Percentiles rank a stretch among this genome's conserved stretches.
phyloP scores from a whole-genome alignment of 805 yeast genomes.

The Nakazawaea wickerhamii region DNA sequence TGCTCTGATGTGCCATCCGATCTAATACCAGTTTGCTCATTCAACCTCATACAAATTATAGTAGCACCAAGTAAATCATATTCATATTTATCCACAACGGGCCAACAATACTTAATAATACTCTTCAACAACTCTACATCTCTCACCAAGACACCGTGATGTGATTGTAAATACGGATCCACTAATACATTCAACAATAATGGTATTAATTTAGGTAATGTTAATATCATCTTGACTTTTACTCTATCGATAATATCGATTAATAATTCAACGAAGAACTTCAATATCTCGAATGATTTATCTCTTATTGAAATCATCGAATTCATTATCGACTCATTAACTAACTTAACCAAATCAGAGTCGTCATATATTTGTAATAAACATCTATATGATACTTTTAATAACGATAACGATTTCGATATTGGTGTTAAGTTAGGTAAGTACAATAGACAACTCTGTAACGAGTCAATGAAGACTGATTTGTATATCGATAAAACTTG shows the following conservation, averaged over 20 bases:
- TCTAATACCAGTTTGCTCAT: no score
- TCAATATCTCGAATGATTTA: conserved; percentile 8
- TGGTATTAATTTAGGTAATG: conserved; percentile 1
- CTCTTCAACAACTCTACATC: not conserved
- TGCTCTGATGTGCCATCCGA: no score
- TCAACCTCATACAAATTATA: no score
- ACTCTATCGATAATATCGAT: not conserved
- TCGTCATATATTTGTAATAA: not conserved
- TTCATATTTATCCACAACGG: conserved; percentile 5
- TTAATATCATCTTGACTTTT: not conserved
- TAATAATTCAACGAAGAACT: not conserved
- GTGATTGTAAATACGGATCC: conserved; percentile 7
- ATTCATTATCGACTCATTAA: conserved; percentile 3
- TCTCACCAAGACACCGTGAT: not conserved
- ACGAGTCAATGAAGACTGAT: conserved; percentile 7
- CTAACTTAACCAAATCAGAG: not conserved
- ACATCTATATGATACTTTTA: not conserved
- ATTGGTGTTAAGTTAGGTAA: conserved; percentile 8
- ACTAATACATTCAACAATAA: conserved; percentile 6
- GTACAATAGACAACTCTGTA: conserved; percentile 8
- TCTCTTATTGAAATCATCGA: conserved; percentile 5
- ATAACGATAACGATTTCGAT: not conserved
- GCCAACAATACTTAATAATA: conserved; percentile 10
- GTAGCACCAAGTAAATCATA: conserved; percentile 11
- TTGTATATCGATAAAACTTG: not conserved